phyloP scores from a whole-genome alignment of 768 basidiomycete species.

The Naganishia vishniacii region DNA sequence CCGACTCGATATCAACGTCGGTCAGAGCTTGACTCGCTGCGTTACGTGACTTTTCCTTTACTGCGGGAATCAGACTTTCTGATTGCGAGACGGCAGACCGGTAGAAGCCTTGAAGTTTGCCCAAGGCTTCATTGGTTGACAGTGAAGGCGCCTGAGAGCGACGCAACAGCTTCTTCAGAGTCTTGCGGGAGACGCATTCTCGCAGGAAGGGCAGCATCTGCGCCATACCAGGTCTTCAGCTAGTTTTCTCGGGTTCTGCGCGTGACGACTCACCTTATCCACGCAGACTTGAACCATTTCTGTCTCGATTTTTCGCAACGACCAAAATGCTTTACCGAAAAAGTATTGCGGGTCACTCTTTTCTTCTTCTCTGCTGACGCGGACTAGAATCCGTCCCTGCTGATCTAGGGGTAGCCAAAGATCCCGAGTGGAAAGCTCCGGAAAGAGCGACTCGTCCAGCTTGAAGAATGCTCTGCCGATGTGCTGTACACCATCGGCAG shows the following conservation, averaged over 20 bases:
- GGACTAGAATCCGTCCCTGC: conserved; percentile 72
- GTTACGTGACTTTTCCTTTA: conserved; percentile 26
- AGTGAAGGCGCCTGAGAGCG: conserved; percentile 50
- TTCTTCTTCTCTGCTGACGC: conserved; percentile 97
- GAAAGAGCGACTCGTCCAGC: conserved; percentile 79
- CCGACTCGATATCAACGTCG: conserved; percentile 89
- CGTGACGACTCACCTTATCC: conserved; percentile 67
- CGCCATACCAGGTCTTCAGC: not conserved
- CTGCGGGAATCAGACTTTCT: conserved; percentile 40
- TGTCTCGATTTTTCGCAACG: conserved; percentile 78
- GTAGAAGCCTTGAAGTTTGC: conserved; percentile 76
- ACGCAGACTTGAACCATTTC: conserved; percentile 96
- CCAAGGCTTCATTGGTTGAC: conserved; percentile 86
- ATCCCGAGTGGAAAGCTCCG: conserved; percentile 84
- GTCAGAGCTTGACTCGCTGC: conserved; percentile 53
- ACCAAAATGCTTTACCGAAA: conserved; percentile 88
- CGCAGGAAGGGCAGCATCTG: conserved; percentile 93
- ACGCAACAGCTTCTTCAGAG: conserved; percentile 40
- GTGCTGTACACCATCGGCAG: conserved; percentile 52
- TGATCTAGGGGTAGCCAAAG: conserved; percentile 86
- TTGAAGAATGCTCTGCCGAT: conserved; percentile 87
- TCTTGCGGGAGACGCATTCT: conserved; percentile 68
- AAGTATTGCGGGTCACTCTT: conserved; percentile 96
- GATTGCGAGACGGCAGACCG: conserved; percentile 55
- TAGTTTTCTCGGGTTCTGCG: not conserved